phyloP scores from a whole-genome alignment of 768 basidiomycete species.

The Macrolepiota dolichaula region DNA sequence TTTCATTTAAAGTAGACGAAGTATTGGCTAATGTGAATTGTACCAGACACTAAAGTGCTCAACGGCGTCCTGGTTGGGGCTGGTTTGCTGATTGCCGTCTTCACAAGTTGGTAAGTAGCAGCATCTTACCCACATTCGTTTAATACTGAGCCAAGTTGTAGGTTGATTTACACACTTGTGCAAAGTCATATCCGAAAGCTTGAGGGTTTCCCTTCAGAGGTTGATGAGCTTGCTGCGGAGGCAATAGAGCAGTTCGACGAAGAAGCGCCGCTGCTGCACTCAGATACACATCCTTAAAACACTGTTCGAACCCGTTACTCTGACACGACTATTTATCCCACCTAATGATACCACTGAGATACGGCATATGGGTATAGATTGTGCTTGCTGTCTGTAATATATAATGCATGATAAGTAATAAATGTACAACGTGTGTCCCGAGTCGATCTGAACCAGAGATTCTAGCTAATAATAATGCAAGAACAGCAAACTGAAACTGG shows the following conservation, averaged over 20 bases:
- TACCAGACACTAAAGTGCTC: constrained; percentile 57
- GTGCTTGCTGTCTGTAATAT: constrained; percentile 14
- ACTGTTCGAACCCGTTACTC: neutral
- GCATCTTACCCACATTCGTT: neutral
- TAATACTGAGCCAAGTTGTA: constrained; percentile 25
- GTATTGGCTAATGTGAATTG: constrained; percentile 8
- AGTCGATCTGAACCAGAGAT: constrained; percentile 1
- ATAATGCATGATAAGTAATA: constrained; percentile 16
- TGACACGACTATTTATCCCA: neutral
- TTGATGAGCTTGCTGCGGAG: constrained; percentile 55
- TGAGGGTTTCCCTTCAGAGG: constrained; percentile 42
- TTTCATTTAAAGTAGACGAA: constrained; percentile 2
- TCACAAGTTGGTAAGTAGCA: constrained; percentile 62
- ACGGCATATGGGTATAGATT: constrained; percentile 10
- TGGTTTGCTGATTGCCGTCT: constrained; percentile 54
- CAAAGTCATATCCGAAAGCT: constrained; percentile 57
- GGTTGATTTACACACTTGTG: constrained; percentile 65
- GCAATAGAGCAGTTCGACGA: constrained; percentile 59
- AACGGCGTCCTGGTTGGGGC: constrained; percentile 57
- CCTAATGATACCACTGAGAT: neutral
- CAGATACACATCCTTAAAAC: neutral
- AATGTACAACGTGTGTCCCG: constrained; percentile 11
- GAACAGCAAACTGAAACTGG: constrained; percentile 88
- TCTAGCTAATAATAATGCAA: constrained; percentile 76
- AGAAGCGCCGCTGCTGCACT: constrained; percentile 50